These are phyloP conservation scores for Grosmannia huntii DNA, from an alignment of 2,329 filamentous ascomycete species.

Conservation along the genomic window DNA sequence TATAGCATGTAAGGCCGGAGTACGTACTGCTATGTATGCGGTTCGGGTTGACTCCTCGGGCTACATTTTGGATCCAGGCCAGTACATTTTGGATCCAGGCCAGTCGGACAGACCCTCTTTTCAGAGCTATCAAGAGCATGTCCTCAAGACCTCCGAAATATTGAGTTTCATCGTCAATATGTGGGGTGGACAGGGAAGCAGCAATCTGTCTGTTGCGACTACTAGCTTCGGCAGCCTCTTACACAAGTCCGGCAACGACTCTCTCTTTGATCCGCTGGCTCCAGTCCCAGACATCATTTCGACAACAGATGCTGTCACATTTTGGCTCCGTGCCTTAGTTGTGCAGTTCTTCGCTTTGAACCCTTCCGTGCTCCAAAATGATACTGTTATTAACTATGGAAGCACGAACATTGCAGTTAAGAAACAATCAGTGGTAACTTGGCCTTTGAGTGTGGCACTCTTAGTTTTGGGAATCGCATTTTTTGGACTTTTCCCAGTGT, in stretches of 20 bases:
- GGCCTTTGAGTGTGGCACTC: neutral
- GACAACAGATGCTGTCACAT: neutral
- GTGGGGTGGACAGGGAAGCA: neutral
- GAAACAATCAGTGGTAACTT: neutral
- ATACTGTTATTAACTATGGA: neutral
- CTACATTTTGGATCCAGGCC: neutral
- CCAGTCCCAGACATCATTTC: neutral
- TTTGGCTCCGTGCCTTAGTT: neutral
- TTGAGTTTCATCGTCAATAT: neutral
- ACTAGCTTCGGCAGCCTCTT: neutral
- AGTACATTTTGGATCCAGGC: too few species aligned
- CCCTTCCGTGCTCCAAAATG: neutral
- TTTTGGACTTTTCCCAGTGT: neutral
- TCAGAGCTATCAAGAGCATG: neutral
- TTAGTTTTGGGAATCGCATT: neutral
- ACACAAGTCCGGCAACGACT: neutral
- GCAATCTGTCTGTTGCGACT: neutral
- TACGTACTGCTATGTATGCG: neutral
- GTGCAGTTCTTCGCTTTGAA: neutral
- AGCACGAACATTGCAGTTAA: neutral
- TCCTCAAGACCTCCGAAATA: neutral
- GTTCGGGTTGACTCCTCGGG: neutral
- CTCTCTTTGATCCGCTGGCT: neutral
- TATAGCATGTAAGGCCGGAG: neutral
- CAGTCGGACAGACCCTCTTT: neutral